A percentile compares a stretch with the other conserved stretches of the same genome.
phyloP scores from a whole-genome alignment of 805 yeast genomes.

The Kodamaea sagamina region DNA sequence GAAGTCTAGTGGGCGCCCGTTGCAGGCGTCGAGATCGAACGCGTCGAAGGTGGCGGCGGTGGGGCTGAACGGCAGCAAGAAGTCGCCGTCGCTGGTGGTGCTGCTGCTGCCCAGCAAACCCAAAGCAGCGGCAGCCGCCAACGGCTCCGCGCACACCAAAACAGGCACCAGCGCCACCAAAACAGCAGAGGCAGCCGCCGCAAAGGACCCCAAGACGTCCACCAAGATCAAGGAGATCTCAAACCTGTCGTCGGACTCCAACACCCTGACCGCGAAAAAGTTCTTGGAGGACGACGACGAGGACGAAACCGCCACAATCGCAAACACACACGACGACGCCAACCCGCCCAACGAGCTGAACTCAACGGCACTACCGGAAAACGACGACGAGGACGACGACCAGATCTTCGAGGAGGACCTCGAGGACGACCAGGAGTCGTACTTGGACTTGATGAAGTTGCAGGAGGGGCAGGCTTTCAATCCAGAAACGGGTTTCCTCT shows the following conservation, averaged over 20 bases:
- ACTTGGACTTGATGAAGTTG: conserved; percentile 59
- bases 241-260: conserved; percentile 12
- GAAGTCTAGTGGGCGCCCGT: conserved; percentile 1
- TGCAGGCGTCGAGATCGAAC: conserved; percentile 2
- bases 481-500: conserved; percentile 60
- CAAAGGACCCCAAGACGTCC: conserved; percentile 4
- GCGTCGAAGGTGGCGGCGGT: conserved; percentile 3
- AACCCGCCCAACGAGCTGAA: conserved; percentile 22
- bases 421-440: conserved; percentile 26
- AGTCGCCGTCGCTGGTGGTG: neutral
- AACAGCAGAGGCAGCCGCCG: neutral
- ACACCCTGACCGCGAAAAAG: conserved; percentile 22
- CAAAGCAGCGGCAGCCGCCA: neutral
- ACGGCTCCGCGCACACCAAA: conserved; percentile 2
- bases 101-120: conserved; percentile 6
- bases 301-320: conserved; percentile 43
- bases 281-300: conserved; percentile 22
- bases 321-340: conserved; percentile 27
- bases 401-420: conserved; percentile 26
- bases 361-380: conserved; percentile 17
- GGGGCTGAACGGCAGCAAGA: neutral
- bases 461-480: conserved; percentile 75
- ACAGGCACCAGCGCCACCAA: conserved; percentile 1
- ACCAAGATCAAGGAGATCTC: conserved; percentile 7
- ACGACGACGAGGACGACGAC: conserved; percentile 15